These are phyloP conservation scores for Pinus albicaulis DNA, from an alignment of 75 land plant species.

Conservation along the genomic window DNA sequence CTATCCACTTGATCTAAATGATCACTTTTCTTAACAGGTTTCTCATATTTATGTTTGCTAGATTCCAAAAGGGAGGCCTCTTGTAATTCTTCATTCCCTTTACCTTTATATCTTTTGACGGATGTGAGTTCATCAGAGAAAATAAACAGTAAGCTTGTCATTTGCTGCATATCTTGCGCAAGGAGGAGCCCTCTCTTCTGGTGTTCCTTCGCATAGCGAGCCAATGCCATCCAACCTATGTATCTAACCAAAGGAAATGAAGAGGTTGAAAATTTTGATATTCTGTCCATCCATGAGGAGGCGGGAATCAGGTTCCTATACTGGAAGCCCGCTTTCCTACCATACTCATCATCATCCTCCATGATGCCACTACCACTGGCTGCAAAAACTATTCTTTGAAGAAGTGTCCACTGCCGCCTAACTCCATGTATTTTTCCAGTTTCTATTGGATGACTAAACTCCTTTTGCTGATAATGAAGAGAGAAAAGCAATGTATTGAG, in stretches of 20 bases:
- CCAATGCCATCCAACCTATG: conserved; percentile 89
- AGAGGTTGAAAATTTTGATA: conserved; percentile 55
- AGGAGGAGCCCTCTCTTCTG: conserved; percentile 54
- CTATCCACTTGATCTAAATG: conserved; percentile 10
- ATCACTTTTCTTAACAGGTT: background rate
- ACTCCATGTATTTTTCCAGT: conserved; percentile 33
- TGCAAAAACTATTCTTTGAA: conserved; percentile 65
- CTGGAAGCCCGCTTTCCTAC: conserved; percentile 11
- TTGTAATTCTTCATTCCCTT: conserved; percentile 6
- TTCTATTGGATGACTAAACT: conserved; percentile 33
- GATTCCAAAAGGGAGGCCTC: background rate
- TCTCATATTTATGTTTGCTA: background rate
- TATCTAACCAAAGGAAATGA: conserved; percentile 70
- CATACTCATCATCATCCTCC: conserved; percentile 12
- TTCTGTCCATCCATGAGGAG: conserved; percentile 67
- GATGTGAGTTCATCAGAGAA: conserved; percentile 81
- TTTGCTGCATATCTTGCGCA: conserved; percentile 56
- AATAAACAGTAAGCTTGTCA: conserved; percentile 62
- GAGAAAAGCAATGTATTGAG: conserved; percentile 54
- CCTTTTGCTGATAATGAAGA: conserved; percentile 41
- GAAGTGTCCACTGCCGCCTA: conserved; percentile 68
- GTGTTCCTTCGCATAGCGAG: conserved; percentile 64
- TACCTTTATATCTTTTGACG: conserved; percentile 29
- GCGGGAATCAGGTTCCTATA: conserved; percentile 65
- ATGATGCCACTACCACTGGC: conserved; percentile 52